phyloP scores from a whole-genome alignment of 768 basidiomycete species.

The Tephrocybe sp. region DNA sequence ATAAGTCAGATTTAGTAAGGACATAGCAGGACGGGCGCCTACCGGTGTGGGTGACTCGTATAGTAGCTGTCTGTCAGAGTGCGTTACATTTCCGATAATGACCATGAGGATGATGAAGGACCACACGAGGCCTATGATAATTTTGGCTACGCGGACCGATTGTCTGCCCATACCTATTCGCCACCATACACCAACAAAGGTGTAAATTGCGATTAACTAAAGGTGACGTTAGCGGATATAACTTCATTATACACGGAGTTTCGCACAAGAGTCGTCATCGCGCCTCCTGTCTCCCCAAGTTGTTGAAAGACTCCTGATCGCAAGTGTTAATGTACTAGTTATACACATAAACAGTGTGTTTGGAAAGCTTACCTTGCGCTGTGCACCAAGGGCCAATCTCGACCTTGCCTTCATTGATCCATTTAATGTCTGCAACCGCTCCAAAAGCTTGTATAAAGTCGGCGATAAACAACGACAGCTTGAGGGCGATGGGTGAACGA shows the following conservation, averaged over 20 bases:
- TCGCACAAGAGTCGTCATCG: conserved; percentile 38
- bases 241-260: conserved; percentile 6
- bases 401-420: conserved; percentile 34
- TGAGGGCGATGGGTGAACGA: background rate
- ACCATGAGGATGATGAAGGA: conserved; percentile 33
- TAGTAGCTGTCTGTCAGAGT: conserved; percentile 15
- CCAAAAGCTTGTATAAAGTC: conserved; percentile 40
- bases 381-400: conserved; percentile 32
- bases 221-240: background rate
- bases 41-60: conserved; percentile 37
- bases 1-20: background rate
- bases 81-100: conserved; percentile 24
- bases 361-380: conserved; percentile 34
- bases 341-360: too few species aligned
- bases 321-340: too few species aligned
- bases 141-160: conserved; percentile 24
- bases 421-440: conserved; percentile 34
- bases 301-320: conserved; percentile 41
- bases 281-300: conserved; percentile 41
- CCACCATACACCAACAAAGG: conserved; percentile 39
- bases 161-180: conserved; percentile 23
- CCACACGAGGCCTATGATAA: conserved; percentile 31
- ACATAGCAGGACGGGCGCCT: conserved; percentile 11
- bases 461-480: conserved; percentile 29
- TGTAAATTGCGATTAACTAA: conserved; percentile 39